These are phyloP conservation scores for Phytophthora niederhauseri DNA, from an alignment of 352 stramenopile genomes.

Conservation along the genomic window DNA sequence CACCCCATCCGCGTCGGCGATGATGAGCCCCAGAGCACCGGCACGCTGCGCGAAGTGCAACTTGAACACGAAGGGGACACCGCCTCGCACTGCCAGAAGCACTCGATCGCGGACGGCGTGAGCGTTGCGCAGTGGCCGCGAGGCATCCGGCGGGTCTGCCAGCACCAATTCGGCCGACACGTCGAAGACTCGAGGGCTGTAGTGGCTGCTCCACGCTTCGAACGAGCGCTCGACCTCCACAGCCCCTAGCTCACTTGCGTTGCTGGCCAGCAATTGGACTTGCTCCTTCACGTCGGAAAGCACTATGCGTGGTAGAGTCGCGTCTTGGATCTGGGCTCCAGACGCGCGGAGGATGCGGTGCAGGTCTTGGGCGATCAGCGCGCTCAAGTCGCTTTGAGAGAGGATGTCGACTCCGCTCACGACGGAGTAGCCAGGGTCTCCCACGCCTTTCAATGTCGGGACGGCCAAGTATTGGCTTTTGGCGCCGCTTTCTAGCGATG, in stretches of 20 bases:
- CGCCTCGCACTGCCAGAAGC: constrained; percentile 55
- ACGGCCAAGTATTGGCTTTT: constrained; percentile 20
- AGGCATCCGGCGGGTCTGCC: constrained; percentile 66
- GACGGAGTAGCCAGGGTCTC: constrained; percentile 48
- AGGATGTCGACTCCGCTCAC: constrained; percentile 35
- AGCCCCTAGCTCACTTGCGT: constrained; percentile 6
- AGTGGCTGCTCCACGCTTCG: constrained; percentile 70
- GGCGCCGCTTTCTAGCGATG: constrained; percentile 8
- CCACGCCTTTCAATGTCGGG: constrained; percentile 52
- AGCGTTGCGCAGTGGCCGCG: constrained; percentile 55
- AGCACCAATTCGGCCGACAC: constrained; percentile 72
- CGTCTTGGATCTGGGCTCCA: constrained; percentile 24
- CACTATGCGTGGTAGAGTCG: constrained; percentile 36
- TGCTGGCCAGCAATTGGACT: constrained; percentile 35
- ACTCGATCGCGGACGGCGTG: constrained; percentile 59
- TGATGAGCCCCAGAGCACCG: constrained; percentile 69
- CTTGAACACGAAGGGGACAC: constrained; percentile 75
- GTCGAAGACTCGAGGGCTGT: constrained; percentile 67
- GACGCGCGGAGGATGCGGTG: constrained; percentile 32
- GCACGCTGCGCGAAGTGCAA: constrained; percentile 62
- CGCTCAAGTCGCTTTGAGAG: constrained; percentile 35
- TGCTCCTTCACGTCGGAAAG: constrained; percentile 67
- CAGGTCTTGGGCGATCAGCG: constrained; percentile 28
- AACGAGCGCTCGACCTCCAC: constrained; percentile 32
- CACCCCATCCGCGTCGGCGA: constrained; percentile 51